Evolutionary conservation across 2,329 filamentous ascomycete genomes (phyloP), one percentile per base, ranked within the genome.

Genomic region (Penicillium sp.): DNA sequence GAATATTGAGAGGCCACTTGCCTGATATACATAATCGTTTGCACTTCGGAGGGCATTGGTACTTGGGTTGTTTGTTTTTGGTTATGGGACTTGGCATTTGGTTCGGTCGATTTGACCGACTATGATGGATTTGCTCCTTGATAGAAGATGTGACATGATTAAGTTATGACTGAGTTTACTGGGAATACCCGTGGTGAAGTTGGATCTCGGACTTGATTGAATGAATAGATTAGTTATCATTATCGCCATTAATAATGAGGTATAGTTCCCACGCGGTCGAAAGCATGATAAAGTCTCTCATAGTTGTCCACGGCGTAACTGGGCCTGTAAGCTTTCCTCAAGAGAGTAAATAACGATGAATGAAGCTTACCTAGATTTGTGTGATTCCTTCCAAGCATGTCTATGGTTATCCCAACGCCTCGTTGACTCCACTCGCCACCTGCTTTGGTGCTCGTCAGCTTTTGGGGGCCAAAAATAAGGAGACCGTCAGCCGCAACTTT

Each of bases 1-100:
- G n/a, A 74, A 73, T 62, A 59, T 77, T 51, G 76, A 77, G 61
- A 71, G 74, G 52, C 75, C 75, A 53, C 68, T 77, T 55, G 76
- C 75, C 14, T 77, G 67, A 72, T 60, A 39, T 8, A 31, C 31
- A 41, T 49, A 41, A 38, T 39, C 1, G 6, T 43, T 20, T 54
- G 43, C 20, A 15, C 31, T 41, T 54, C 34, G 25, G 17, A 37
- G 28, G 45, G 37, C 22, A 31, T 37, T 42, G 3, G 43, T 52
- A 35, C 22, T 41, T 49, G 17, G 54, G 15, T 28, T 58, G 5
- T 43, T n/a, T 5, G n/a, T 35, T 20, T 20, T 20, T 20, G 14
- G 7, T 34, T 17, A 20, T 48, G n/a, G 5, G 6, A 20, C n/a
- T 17, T 47, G 45, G 28, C 11, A 17, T 11, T 15, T 25, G n/a